A percentile compares a stretch with the other conserved stretches of the same genome.
phyloP scores from a whole-genome alignment of 1,284 basidiomycete genomes.

The Puccinia triticina region DNA sequence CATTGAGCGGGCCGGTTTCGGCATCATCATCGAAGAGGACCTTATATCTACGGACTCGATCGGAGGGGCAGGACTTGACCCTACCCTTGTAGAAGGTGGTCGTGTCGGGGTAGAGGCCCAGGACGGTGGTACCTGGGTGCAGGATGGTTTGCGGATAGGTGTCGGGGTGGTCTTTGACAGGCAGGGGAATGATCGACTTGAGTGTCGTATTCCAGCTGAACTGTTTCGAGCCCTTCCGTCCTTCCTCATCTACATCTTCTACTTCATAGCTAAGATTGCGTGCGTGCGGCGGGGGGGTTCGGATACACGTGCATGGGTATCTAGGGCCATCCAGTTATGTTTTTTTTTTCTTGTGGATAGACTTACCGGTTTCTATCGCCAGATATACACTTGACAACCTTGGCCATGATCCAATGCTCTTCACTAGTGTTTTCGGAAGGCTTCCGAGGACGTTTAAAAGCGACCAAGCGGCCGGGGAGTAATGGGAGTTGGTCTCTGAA shows the following conservation, averaged over 20 bases:
- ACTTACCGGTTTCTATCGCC: slow-evolving; percentile 60
- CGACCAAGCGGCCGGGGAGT: slow-evolving; percentile 61
- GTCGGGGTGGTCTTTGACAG: slow-evolving; percentile 59
- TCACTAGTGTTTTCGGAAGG: slow-evolving; percentile 37
- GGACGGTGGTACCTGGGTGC: slow-evolving; percentile 60
- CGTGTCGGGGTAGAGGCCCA: slow-evolving; percentile 65
- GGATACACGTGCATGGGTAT: slow-evolving; percentile 20
- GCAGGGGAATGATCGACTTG: slow-evolving; percentile 63
- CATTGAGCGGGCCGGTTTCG: slow-evolving; percentile 42
- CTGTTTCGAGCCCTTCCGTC: slow-evolving; percentile 21
- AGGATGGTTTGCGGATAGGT: slow-evolving; percentile 62
- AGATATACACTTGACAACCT: slow-evolving; percentile 60
- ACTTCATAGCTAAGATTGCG: slow-evolving; percentile 55
- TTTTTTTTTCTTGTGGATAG: slow-evolving; percentile 52
- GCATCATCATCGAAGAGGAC: slow-evolving; percentile 58
- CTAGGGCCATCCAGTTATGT: slow-evolving; percentile 57
- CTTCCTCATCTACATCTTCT: slow-evolving; percentile 56
- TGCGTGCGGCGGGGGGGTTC: slow-evolving; percentile 31
- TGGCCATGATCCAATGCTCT: slow-evolving; percentile 62
- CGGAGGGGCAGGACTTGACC: slow-evolving; percentile 56
- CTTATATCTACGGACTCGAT: slow-evolving; percentile 55
- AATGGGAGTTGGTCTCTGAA: slow-evolving; percentile 62
- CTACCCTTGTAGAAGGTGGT: slow-evolving; percentile 64
- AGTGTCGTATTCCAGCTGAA: slow-evolving; percentile 62
- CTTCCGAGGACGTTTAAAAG: slow-evolving; percentile 59